These are phyloP conservation scores for Ogataea degrootiae DNA, from an alignment of 805 yeast genomes.

Conservation along the genomic window DNA sequence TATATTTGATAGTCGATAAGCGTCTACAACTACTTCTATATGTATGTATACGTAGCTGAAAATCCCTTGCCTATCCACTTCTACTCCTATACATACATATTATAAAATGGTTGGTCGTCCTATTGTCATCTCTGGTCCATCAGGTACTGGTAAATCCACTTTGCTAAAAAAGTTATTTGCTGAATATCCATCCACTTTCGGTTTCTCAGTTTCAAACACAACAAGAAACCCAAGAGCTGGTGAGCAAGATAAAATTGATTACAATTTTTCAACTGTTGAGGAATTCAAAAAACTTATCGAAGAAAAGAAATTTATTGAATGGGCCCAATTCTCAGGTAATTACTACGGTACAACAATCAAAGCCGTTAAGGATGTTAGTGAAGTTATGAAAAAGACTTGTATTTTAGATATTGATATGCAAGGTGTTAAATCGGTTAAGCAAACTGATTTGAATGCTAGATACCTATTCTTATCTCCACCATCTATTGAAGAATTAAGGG, in stretches of 20 bases:
- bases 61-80: too few relatives aligned
- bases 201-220: slow-evolving; percentile 91
- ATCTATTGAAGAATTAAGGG: slow-evolving; percentile 68
- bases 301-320: slow-evolving; percentile 79
- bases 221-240: slow-evolving; percentile 91
- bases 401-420: slow-evolving; percentile 98
- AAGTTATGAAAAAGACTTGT: slow-evolving; percentile 65
- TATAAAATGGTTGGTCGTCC: slow-evolving; percentile 52
- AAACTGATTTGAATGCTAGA: slow-evolving; percentile 76
- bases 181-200: slow-evolving; percentile 86
- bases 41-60: too few relatives aligned
- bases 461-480: slow-evolving; percentile 92
- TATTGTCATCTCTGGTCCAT: slow-evolving; percentile 94
- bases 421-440: slow-evolving; percentile 91
- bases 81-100: too few relatives aligned
- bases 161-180: slow-evolving; percentile 82
- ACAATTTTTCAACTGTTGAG: slow-evolving; percentile 79
- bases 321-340: slow-evolving; percentile 98
- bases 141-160: slow-evolving; percentile 95
- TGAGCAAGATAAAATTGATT: slow-evolving; percentile 83
- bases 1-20: background rate
- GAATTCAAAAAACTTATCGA: slow-evolving; percentile 73
- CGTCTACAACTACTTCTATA: too few relatives aligned
- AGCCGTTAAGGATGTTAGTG: slow-evolving; percentile 72
- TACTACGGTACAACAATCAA: slow-evolving; percentile 91